Percentiles rank a stretch among this genome's conserved stretches.
Evolutionary conservation across 495 filamentous ascomycete species (phyloP).

Genomic region (Hyphodiscus hymeniophilus): DNA sequence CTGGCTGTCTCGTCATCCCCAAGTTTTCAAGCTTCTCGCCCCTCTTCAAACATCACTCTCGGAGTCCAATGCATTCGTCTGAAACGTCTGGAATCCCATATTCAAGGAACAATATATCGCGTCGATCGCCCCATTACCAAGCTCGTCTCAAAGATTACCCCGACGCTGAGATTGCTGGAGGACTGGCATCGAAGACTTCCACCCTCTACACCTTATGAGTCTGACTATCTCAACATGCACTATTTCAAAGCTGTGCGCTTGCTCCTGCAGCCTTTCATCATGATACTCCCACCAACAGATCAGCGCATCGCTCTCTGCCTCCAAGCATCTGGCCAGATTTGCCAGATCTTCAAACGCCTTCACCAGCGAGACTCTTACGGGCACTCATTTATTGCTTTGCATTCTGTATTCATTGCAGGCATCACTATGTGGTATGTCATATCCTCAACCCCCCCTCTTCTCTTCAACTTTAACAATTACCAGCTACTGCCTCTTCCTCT

Average conservation of each 20-base stretch:
- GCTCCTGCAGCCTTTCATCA: conserved; percentile 44
- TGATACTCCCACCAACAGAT: conserved; percentile 38
- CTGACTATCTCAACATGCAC: conserved; percentile 44
- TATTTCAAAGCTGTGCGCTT: conserved; percentile 44
- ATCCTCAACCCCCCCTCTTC: neutral
- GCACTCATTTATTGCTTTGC: conserved; percentile 46
- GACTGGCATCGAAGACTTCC: conserved; percentile 41
- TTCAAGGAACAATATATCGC: conserved; percentile 47
- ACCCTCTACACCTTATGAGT: conserved; percentile 30
- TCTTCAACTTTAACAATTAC: conserved; percentile 27
- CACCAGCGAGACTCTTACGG: conserved; percentile 45
- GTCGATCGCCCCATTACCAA: conserved; percentile 39
- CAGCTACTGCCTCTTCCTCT: conserved; percentile 21
- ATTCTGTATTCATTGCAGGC: conserved; percentile 47
- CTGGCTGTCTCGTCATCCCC: conserved; percentile 26
- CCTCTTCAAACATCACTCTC: conserved; percentile 31
- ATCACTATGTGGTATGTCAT: conserved; percentile 41
- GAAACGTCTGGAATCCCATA: conserved; percentile 43
- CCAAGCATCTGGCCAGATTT: conserved; percentile 42
- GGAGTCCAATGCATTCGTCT: conserved; percentile 42
- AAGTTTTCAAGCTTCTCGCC: conserved; percentile 26
- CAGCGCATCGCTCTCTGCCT: conserved; percentile 44
- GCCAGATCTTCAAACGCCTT: conserved; percentile 44
- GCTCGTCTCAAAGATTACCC: conserved; percentile 40
- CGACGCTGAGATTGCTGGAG: conserved; percentile 40